These are phyloP conservation scores for Xerocomellus amylosporus DNA, from an alignment of 768 basidiomycete species.

Conservation along the genomic window DNA sequence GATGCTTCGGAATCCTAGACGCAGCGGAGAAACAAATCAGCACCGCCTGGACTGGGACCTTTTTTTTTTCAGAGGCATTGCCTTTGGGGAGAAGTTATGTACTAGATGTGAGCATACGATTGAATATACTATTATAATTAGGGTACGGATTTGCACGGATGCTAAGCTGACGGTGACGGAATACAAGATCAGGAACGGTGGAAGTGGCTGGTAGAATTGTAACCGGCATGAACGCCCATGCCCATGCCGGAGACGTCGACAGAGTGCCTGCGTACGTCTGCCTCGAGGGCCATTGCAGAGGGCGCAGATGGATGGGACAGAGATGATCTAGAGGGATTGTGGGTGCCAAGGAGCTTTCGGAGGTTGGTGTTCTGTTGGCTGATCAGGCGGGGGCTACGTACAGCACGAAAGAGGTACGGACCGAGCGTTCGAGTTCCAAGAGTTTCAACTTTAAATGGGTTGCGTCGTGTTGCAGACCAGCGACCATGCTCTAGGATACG, in stretches of 20 bases:
- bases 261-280: slow-evolving; percentile 34
- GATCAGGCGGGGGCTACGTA: neutral
- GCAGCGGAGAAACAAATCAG: slow-evolving; percentile 5
- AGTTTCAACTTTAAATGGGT: slow-evolving; percentile 58
- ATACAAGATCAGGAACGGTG: slow-evolving; percentile 6
- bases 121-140: slow-evolving; percentile 21
- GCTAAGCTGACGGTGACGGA: neutral
- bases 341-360: slow-evolving; percentile 30
- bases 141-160: slow-evolving; percentile 1
- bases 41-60: neutral
- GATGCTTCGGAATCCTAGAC: neutral
- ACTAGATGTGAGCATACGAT: slow-evolving; percentile 6
- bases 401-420: slow-evolving; percentile 25
- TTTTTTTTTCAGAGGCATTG: neutral
- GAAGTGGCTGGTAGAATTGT: slow-evolving; percentile 1
- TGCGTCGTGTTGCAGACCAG: slow-evolving; percentile 65
- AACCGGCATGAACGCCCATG: slow-evolving; percentile 24
- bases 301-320: slow-evolving; percentile 26
- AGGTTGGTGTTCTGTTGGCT: slow-evolving; percentile 29
- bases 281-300: slow-evolving; percentile 30
- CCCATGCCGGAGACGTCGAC: slow-evolving; percentile 33
- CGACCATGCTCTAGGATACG: slow-evolving; percentile 60
- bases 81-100: neutral
- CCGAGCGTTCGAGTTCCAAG: slow-evolving; percentile 67
- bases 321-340: slow-evolving; percentile 15